phyloP scores from a whole-genome alignment of 2,329 filamentous ascomycete species.

The Aspergillus sp. region DNA sequence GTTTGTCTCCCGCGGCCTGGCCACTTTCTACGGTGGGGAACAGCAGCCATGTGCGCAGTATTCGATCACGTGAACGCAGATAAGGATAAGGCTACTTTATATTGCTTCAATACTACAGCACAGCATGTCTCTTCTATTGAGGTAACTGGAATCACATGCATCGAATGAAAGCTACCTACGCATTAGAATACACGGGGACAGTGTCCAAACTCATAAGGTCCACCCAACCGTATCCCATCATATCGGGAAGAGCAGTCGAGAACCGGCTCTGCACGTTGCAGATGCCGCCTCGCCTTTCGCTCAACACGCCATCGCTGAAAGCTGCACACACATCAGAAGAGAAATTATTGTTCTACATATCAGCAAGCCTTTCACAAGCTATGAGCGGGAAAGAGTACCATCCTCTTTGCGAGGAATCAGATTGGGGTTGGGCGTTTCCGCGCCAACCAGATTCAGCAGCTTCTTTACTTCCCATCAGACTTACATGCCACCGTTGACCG shows the following conservation, averaged over 20 bases:
- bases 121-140: too few relatives aligned
- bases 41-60: background rate
- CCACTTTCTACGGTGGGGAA: background rate
- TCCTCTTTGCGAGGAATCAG: background rate
- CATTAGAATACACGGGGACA: conserved; percentile 34
- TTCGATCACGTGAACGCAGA: background rate
- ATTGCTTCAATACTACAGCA: background rate
- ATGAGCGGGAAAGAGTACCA: background rate
- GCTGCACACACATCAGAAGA: conserved; percentile 23
- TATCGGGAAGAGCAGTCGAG: conserved; percentile 19
- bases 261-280: conserved; percentile 10
- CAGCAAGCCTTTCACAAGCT: conserved; percentile 13
- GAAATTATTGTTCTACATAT: conserved; percentile 23
- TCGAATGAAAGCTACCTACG: conserved; percentile 20
- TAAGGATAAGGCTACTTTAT: background rate
- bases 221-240: conserved; percentile 26
- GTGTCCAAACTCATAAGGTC: conserved; percentile 27
- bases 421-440: background rate
- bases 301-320: conserved; percentile 29
- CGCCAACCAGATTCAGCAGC: background rate
- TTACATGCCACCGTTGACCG: conserved; percentile 29
- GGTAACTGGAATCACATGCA: background rate
- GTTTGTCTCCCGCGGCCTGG: too few relatives aligned
- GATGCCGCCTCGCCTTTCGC: conserved; percentile 4
- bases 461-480: conserved; percentile 8